These are phyloP conservation scores for Beauveria caledonica DNA, from an alignment of 2,329 filamentous ascomycete species.

Conservation along the genomic window DNA sequence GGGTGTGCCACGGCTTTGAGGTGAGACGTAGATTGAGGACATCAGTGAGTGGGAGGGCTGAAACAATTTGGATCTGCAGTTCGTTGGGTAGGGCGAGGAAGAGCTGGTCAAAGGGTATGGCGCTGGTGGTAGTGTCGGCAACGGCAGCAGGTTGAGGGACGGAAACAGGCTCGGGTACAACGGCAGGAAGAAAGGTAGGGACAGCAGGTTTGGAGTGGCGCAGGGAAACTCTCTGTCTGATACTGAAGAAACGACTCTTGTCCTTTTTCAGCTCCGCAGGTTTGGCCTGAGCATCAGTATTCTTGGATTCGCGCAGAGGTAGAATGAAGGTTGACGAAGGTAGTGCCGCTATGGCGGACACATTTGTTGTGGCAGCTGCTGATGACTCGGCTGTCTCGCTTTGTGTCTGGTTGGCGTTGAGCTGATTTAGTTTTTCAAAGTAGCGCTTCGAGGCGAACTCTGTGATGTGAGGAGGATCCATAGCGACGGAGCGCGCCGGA, in stretches of 20 bases:
- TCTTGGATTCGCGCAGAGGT: slow-evolving; percentile 36
- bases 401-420: slow-evolving; percentile 39
- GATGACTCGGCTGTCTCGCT: slow-evolving; percentile 17
- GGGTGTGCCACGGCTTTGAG: slow-evolving; percentile 50
- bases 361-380: slow-evolving; percentile 16
- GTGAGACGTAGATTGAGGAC: slow-evolving; percentile 50
- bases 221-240: slow-evolving; percentile 32
- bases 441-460: slow-evolving; percentile 60
- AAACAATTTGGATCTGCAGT: slow-evolving; percentile 54
- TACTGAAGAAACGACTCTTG: slow-evolving; percentile 34
- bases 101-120: slow-evolving; percentile 44
- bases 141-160: background rate
- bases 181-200: slow-evolving; percentile 12
- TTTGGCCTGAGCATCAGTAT: slow-evolving; percentile 22
- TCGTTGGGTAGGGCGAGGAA: slow-evolving; percentile 53
- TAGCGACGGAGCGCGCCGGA: slow-evolving; percentile 27
- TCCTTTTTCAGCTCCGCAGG: slow-evolving; percentile 30
- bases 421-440: slow-evolving; percentile 52
- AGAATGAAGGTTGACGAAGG: slow-evolving; percentile 39
- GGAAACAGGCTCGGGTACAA: background rate
- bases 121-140: slow-evolving; percentile 19
- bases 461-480: slow-evolving; percentile 56
- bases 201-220: slow-evolving; percentile 25
- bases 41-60: slow-evolving; percentile 50
- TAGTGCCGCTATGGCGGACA: slow-evolving; percentile 19